phyloP scores from a whole-genome alignment of 495 filamentous ascomycete species.

The Penicillium bialowiezense region DNA sequence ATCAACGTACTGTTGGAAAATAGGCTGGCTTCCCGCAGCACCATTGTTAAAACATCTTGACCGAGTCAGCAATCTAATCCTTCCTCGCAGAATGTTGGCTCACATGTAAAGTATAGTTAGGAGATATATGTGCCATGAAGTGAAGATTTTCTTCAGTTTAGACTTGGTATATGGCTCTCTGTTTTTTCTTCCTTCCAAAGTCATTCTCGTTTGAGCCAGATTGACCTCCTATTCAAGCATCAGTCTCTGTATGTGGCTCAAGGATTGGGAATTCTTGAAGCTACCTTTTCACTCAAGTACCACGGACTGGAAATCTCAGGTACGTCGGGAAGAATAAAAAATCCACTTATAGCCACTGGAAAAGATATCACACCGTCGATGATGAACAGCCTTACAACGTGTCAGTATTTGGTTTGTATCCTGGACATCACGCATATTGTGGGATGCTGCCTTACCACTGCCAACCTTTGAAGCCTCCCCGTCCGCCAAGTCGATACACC shows the following conservation, averaged over 20 bases:
- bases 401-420: neutral
- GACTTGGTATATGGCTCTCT: conserved; percentile 43
- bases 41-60: conserved; percentile 39
- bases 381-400: conserved; percentile 33
- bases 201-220: conserved; percentile 45
- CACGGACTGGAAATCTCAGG: conserved; percentile 57
- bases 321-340: conserved; percentile 59
- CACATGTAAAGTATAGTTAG: conserved; percentile 44
- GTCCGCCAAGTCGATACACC: conserved; percentile 49
- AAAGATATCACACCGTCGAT: conserved; percentile 48
- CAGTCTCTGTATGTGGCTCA: neutral
- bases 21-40: conserved; percentile 28
- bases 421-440: neutral
- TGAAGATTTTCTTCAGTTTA: conserved; percentile 53
- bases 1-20: conserved; percentile 42
- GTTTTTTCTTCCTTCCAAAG: conserved; percentile 42
- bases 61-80: neutral
- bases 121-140: conserved; percentile 50
- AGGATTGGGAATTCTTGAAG: neutral
- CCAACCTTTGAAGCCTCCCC: conserved; percentile 48
- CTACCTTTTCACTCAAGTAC: conserved; percentile 42
- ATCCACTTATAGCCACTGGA: conserved; percentile 51
- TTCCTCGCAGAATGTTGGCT: neutral
- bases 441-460: conserved; percentile 26
- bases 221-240: conserved; percentile 36